phyloP scores from a whole-genome alignment of 2,329 filamentous ascomycete species.

The Fusarium sp. region DNA sequence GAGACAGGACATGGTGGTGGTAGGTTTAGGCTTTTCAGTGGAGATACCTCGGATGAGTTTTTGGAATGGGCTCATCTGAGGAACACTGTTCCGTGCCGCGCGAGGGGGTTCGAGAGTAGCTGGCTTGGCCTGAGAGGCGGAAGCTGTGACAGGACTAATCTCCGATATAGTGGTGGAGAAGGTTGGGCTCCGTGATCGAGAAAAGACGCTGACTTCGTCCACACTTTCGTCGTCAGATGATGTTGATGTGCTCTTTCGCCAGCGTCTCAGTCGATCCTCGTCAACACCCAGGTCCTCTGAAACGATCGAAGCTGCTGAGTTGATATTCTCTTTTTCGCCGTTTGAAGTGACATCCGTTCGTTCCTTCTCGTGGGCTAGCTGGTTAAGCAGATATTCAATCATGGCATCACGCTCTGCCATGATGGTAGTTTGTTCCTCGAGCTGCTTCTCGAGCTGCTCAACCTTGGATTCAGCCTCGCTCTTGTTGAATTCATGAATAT shows the following conservation, averaged over 20 bases:
- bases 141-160: conserved; percentile 37
- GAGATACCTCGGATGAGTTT: conserved; percentile 58
- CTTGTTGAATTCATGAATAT: conserved; percentile 64
- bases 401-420: conserved; percentile 64
- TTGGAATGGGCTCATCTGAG: conserved; percentile 52
- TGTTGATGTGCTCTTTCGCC: conserved; percentile 58
- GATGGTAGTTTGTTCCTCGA: conserved; percentile 67
- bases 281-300: conserved; percentile 67
- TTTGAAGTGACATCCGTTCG: conserved; percentile 54
- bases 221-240: conserved; percentile 63
- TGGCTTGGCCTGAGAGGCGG: conserved; percentile 40
- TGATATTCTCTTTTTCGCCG: conserved; percentile 43
- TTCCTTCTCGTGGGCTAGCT: conserved; percentile 63
- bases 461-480: conserved; percentile 66
- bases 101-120: conserved; percentile 43
- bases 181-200: conserved; percentile 68
- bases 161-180: conserved; percentile 54
- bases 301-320: conserved; percentile 56
- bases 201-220: conserved; percentile 69
- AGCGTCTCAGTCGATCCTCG: conserved; percentile 58
- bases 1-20: conserved; percentile 53
- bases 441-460: conserved; percentile 66
- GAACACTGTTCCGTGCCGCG: conserved; percentile 48
- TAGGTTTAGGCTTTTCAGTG: conserved; percentile 47
- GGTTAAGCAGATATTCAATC: conserved; percentile 62